Conservation (phyloP, 495 filamentous ascomycete species). For the Talaromyces proteolyticus region DNA sequence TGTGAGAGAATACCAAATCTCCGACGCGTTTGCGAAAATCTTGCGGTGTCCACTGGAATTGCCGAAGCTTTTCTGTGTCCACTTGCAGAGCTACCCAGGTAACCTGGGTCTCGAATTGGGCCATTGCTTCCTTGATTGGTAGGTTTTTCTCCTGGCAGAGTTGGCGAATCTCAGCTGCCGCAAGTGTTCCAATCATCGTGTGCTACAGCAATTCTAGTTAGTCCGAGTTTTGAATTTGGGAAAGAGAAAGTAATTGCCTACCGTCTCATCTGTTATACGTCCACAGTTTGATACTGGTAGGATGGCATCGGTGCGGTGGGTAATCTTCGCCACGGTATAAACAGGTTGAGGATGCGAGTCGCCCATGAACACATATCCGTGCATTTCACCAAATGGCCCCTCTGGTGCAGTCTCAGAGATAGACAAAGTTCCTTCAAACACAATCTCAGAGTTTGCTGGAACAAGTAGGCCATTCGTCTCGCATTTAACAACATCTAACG, state of each 20-base stretch:
- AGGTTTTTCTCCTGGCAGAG: slow-evolving; percentile 20
- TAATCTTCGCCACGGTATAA: slow-evolving; percentile 31
- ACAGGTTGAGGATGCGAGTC: slow-evolving; percentile 18
- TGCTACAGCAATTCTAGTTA: slow-evolving; percentile 1
- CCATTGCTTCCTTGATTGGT: slow-evolving; percentile 16
- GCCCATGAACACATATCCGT: slow-evolving; percentile 25
- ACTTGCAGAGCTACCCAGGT: slow-evolving; percentile 22
- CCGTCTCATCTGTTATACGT: slow-evolving; percentile 23
- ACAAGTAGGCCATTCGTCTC: slow-evolving; percentile 31
- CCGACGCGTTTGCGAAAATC: slow-evolving; percentile 16
- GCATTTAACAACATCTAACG: slow-evolving; percentile 31
- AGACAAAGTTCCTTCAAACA: slow-evolving; percentile 30
- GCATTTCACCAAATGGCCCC: slow-evolving; percentile 31
- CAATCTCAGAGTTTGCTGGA: slow-evolving; percentile 32
- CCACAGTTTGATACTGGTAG: slow-evolving; percentile 25
- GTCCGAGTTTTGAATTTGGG: not conserved
- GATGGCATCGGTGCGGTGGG: slow-evolving; percentile 25
- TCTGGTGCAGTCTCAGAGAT: slow-evolving; percentile 24
- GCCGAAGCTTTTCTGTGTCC: slow-evolving; percentile 12
- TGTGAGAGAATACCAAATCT: slow-evolving; percentile 18
- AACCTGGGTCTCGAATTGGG: slow-evolving; percentile 22
- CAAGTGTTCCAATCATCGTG: slow-evolving; percentile 18
- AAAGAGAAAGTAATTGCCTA: not conserved
- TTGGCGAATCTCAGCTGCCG: slow-evolving; percentile 21
- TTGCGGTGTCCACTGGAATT: slow-evolving; percentile 13